Percentiles rank a stretch among this genome's conserved stretches.
These are phyloP conservation scores for Pseudoneurospora amorphoporcata DNA, from an alignment of 495 filamentous ascomycete genomes.

Conservation along the genomic window DNA sequence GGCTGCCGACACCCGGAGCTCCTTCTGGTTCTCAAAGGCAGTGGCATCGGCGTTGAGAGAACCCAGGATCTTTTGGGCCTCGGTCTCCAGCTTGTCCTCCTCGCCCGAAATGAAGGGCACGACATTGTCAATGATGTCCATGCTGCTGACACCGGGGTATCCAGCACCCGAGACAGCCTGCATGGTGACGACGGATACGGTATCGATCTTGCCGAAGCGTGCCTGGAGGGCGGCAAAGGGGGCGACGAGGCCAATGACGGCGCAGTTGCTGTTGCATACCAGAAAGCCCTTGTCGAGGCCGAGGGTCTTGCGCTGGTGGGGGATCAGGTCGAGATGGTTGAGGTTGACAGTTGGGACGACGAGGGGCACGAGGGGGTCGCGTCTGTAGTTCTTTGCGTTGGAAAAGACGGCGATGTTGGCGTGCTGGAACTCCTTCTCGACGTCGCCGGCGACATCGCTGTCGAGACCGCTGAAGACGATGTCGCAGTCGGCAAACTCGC, in stretches of 20 bases:
- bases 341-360: conserved; percentile 81
- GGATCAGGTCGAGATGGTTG: conserved; percentile 65
- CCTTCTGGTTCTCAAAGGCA: conserved; percentile 52
- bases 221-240: conserved; percentile 77
- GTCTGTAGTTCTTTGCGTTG: conserved; percentile 83
- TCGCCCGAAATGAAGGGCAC: conserved; percentile 81
- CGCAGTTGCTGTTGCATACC: conserved; percentile 86
- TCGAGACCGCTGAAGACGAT: conserved; percentile 85
- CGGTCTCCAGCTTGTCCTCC: conserved; percentile 79
- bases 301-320: conserved; percentile 58
- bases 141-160: conserved; percentile 76
- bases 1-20: conserved; percentile 61
- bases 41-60: conserved; percentile 52
- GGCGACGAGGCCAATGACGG: conserved; percentile 79
- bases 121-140: conserved; percentile 68
- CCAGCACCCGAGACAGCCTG: conserved; percentile 80
- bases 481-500: conserved; percentile 71
- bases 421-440: conserved; percentile 72
- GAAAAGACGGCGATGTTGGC: conserved; percentile 74
- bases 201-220: conserved; percentile 62
- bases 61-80: conserved; percentile 79
- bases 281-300: conserved; percentile 67
- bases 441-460: conserved; percentile 70
- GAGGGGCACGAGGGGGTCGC: conserved; percentile 71
- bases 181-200: conserved; percentile 75